Conservation (phyloP, 2,329 filamentous ascomycete genomes). For the Aphanoascus verrucosus region DNA sequence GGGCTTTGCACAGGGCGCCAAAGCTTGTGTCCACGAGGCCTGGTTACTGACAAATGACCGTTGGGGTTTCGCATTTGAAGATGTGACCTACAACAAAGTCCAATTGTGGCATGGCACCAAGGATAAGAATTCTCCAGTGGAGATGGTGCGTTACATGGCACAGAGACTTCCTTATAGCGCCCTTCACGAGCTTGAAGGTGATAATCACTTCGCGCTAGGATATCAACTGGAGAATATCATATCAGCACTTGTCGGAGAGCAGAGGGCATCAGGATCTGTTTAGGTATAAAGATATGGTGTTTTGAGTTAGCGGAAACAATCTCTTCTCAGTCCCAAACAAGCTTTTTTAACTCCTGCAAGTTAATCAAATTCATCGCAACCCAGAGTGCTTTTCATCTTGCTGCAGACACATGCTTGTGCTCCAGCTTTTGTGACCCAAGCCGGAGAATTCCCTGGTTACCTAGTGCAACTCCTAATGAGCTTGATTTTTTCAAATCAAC, state of each 20-base stretch:
- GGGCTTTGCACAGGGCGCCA: slow-evolving; percentile 22
- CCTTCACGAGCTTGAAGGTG: slow-evolving; percentile 27
- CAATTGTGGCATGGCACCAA: slow-evolving; percentile 24
- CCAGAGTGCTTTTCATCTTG: too few relatives aligned
- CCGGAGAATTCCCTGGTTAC: too few relatives aligned
- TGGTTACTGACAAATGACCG: slow-evolving; percentile 20
- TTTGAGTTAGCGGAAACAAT: too few relatives aligned
- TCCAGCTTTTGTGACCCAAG: too few relatives aligned
- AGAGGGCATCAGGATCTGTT: background rate
- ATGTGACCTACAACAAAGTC: slow-evolving; percentile 19
- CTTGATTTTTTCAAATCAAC: too few relatives aligned
- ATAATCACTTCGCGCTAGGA: slow-evolving; percentile 17
- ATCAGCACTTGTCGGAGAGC: slow-evolving; percentile 1
- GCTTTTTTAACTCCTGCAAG: too few relatives aligned
- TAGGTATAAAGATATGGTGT: too few relatives aligned
- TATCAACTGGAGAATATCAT: slow-evolving; percentile 5
- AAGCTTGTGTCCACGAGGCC: slow-evolving; percentile 21
- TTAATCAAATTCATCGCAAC: too few relatives aligned
- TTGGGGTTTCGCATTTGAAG: slow-evolving; percentile 24
- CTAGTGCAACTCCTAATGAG: too few relatives aligned
- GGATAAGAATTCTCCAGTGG: slow-evolving; percentile 23
- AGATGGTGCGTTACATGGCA: slow-evolving; percentile 31
- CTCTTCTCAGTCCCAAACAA: too few relatives aligned
- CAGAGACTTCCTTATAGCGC: slow-evolving; percentile 26
- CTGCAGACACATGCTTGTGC: too few relatives aligned